Base-by-base conservation (phyloP, 2,329 filamentous ascomycete genomes). In the Phaeosphaeria sp. region DNA sequence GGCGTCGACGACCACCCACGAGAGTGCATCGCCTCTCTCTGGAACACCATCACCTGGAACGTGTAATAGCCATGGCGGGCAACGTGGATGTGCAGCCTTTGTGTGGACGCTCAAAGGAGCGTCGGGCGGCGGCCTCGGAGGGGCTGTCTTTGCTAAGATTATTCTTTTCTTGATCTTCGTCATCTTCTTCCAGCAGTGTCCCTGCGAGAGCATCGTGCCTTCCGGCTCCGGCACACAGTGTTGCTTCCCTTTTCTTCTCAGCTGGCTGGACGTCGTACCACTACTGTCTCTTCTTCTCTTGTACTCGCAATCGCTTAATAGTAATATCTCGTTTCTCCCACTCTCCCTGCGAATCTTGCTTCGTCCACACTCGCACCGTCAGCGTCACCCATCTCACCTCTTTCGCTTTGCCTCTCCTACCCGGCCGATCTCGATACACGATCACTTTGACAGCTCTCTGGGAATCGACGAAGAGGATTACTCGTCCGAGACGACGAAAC, bases 1-100 rank as follows among this genome's bases (percentile, higher is more conserved):
- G 30, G 15, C 11, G 15, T 36, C 30, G 30, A 67, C 69, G 57
- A 66, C 74, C 73, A 75, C 61, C 59, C 73, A 74, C 60, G 56
- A 53, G 39, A 64, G 66, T 60, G 57, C 68, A 64, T 69, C 57
- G 64, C 66, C 60, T 54, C 64, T 56, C 61, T 60, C 48, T 61
- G 58, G 55, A 57, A 63, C 65, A 63, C 60, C 25, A 56, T 58
- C 53, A 59, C 54, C 57, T 49, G 50, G 60, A 39, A 64, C 47
- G 50, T 65, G 65, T 69, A 66, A 67, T 68, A 63, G 60, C 60
- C 55, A 61, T 62, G 58, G 58, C 49, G 45, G 55, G 39, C 45
- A 54, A 48, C 7, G 44, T 51, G 55, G 33, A 58, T 53, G 40
- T 52, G 21, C 27, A 40, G 53, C 20, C 54, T 57, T 36, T 64